Base-by-base conservation (phyloP, 1,284 basidiomycete genomes). In the Leccinum fuscescens region DNA sequence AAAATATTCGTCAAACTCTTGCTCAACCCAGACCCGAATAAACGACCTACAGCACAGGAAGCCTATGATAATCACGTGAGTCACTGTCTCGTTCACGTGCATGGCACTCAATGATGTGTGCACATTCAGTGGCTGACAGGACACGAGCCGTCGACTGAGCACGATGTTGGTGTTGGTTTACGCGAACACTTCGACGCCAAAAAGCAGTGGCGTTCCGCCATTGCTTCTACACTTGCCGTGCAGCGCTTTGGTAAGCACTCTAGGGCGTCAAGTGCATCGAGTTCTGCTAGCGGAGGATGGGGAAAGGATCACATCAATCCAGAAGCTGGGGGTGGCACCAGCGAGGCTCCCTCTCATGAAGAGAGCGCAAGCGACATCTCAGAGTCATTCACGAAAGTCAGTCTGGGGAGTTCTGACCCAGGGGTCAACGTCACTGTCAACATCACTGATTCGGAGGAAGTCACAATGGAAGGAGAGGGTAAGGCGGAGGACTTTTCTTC, bases 1-100 rank as follows among this genome's bases (percentile, higher is more conserved):
- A 96, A 96, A 72, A 80, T 86, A 54, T 98, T 98, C 71, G 92
- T 98, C 71, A 83, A 80, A 65, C 72, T 78, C 0, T 77, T 97
- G 29, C 80, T 98, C 7, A 84, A 86, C 53, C 83, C 91, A 1
- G 87, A 96, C 66, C 91, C 94, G 0, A 68, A 76, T 0, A 75
- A 84, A 62, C 84, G 96, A 27, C 86, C 88, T 2, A 91, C 92
- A 0, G 93, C 93, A 0, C 80, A 79, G 3, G 78, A 93, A 66
- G 94, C 93, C 1, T 76, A 88, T n/a, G 67, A 78, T 20, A 82
- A 93, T 71, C 79, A 75, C 56, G 71, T 75, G 57, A 61, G 63
- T 17, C 3, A 5, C 22, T n/a, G 35, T 59, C 29, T 60, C 39
- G 37, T 49, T 62, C n/a, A 11, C 46, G 48, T 42, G 12, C 35